Evolutionary conservation across 345 rosid species (phyloP), one percentile per base, ranked within the genome.

Genomic region (Dipteronia sinensis): DNA sequence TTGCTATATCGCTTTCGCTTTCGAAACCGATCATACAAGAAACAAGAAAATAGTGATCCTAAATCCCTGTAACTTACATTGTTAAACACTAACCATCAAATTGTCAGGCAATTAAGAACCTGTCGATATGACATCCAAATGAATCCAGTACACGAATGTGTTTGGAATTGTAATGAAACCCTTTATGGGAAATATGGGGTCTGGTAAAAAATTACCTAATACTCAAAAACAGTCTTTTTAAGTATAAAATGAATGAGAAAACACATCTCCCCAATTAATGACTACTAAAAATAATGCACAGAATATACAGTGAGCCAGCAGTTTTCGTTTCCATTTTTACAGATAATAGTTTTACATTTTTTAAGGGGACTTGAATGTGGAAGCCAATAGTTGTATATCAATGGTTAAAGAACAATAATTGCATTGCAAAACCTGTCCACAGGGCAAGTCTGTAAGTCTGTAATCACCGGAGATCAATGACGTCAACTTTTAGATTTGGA

Each of bases 381-480:
- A 79, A 42, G 11, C 66, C 74, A 62, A 22, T 8, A 22, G 19
- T 34, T 34, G 68, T 53, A 55, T 53, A 81, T 49, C 63, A 66
- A 75, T 23, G 17, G 27, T 65, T 63, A 72, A 77, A 68, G 38
- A 79, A 79, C 77, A 72, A 42, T 9, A 42, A 67, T 59, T 79
- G 61, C 49, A 56, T 67, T 72, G 74, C 47, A 6, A 69, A 73
- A 67, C 59, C 53, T 15, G 16, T 19, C 74, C 27, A 47, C 65
- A 69, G 22, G 56, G 27, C 58, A 67, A 34, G 12, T 71, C 65
- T 38, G 19, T 71, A 67, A 34, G 12, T 71, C 65, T 38, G 19
- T 71, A 49, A 79, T 89, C 87, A 96, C 67, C 98, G 86, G 44
- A 96, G 99, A 85, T 96, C 99, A 71, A 92, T 88, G 84, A 93